Base-by-base conservation (phyloP, 768 basidiomycete genomes). In the Pulveroboletus sp. region DNA sequence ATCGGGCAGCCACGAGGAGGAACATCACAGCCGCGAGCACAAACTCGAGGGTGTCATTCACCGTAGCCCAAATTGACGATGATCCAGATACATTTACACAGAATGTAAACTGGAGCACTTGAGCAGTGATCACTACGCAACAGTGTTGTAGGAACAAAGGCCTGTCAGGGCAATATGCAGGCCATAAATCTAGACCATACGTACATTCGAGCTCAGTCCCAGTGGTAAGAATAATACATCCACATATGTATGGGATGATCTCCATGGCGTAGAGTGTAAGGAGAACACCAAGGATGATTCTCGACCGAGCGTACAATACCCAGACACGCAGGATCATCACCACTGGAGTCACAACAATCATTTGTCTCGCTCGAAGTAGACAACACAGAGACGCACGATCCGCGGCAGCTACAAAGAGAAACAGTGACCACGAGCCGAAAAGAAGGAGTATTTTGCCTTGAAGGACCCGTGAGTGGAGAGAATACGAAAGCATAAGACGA, bases 311-410 rank as follows among this genome's bases (percentile, higher is more conserved):
- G 23, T 57, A 55, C 27, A 57, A 19, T 34, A 41, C 51, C 47
- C 51, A 59, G 19, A 59, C 38, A 29, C 51, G 57, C 10, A 59
- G 45, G 21, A 59, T 47, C 56, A 58, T 58, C 7, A 25, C 36
- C 41, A 58, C 56, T 55, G 10, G 10, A 40, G 16, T 43, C 21
- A 25, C 6, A n/a, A 3, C 3, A 2, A 14, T 44, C 21, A 24
- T 33, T 13, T 21, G 5, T 9, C 6, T 20, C 6, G 7, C 17
- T 21, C 10, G 17, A 20, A 13, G 19, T 9, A 29, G 12, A 20
- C 19, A 31, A 36, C n/a, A 24, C 0, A n/a, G 16, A 11, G 16
- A 46, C 56, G 21, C 40, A 50, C 56, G 17, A 12, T 57, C 56
- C 19, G 56, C 52, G 11, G 57, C 21, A 19, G 21, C 34, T 12